Base-by-base conservation (phyloP, 345 rosid genomes). In the Linum tenue region DNA sequence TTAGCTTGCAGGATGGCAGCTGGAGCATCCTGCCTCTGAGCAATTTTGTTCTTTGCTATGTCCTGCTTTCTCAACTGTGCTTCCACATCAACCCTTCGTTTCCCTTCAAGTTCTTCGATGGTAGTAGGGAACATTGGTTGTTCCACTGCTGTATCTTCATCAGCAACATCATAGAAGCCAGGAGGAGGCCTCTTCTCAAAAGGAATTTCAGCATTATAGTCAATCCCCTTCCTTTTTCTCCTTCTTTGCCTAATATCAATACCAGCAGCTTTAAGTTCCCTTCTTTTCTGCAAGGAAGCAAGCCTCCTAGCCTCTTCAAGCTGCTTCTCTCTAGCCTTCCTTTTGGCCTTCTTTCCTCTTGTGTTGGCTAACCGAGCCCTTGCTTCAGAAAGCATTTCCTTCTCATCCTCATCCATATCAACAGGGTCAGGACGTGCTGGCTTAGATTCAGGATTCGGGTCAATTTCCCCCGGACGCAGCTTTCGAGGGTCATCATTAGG, bases 391-490 rank as follows among this genome's bases (percentile, higher is more conserved):
- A 95, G 95, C 97, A 91, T 95, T 74, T 95, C 99, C 81, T 95
- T 95, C 82, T 95, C 99, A 61, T 91, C 99, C 82, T 95, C 99
- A 70, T 95, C 99, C 97, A 95, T 95, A 60, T 95, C 99, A 64
- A 95, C 99, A 35, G 99, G 99, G 81, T 95, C 97, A 5, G 99
- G 99, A 55, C 99, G 91, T 15, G 99, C 99, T 69, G 99, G 99
- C 79, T 95, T 95, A 0, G 99, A 82, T 63, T 95, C 99, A 0
- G 97, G 99, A 39, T 95, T 91, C 0, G 99, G 97, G 75, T 95
- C 99, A 56, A 95, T 95, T 81, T 95, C 99, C 63, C 99, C 99
- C 37, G 99, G 99, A 16, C 95, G 88, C 74, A 95, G 72, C 70
- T 95, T 95, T 41, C 99, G 76, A 1, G 99, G 99, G 70, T 95